phyloP scores from a whole-genome alignment of 225 moss, liverwort and hornwort species.

The Bryoerythrophyllum caledonicum region DNA sequence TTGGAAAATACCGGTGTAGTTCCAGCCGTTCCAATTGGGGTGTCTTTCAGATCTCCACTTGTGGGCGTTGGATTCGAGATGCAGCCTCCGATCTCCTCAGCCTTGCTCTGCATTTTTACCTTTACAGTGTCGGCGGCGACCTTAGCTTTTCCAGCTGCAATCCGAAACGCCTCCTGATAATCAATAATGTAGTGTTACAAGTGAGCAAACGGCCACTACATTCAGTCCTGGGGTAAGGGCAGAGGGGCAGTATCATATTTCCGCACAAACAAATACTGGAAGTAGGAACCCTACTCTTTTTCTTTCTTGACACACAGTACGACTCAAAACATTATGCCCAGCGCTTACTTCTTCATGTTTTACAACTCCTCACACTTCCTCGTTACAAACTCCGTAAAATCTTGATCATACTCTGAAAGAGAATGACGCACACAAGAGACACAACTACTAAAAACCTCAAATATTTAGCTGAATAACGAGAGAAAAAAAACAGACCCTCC shows the following conservation, averaged over 20 bases:
- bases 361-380: constrained; percentile 44
- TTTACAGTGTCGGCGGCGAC: constrained; percentile 41
- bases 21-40: constrained; percentile 24
- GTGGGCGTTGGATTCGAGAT: constrained; percentile 35
- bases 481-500: background rate
- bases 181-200: background rate
- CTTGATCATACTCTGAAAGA: constrained; percentile 47
- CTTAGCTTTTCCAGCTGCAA: constrained; percentile 50
- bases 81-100: constrained; percentile 40
- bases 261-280: background rate
- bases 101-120: constrained; percentile 31
- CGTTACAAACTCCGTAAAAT: constrained; percentile 29
- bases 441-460: background rate
- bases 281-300: background rate
- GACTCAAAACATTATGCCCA: background rate
- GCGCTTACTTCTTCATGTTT: constrained; percentile 41
- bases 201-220: background rate
- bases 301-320: background rate
- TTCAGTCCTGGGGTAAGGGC: background rate
- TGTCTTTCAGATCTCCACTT: constrained; percentile 49
- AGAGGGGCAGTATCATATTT: background rate
- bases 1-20: constrained; percentile 31
- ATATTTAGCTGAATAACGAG: background rate
- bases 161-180: constrained; percentile 60
- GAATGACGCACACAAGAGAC: constrained; percentile 3